A percentile compares a stretch with the other conserved stretches of the same genome.
phyloP scores from a whole-genome alignment of 805 yeast species.

The Saccharomycopsis fodiens region DNA sequence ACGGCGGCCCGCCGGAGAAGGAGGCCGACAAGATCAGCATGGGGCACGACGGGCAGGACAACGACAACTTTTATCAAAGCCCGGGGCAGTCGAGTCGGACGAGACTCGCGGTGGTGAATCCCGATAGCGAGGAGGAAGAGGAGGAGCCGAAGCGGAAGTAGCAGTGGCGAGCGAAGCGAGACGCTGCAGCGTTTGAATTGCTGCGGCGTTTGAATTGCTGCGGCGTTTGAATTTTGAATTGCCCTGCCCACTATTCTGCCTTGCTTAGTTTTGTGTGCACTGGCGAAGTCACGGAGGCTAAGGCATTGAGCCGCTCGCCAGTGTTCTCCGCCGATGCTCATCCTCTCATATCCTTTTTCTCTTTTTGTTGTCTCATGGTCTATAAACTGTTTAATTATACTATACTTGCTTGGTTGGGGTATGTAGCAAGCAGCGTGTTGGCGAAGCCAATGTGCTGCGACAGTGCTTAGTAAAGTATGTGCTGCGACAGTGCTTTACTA shows the following conservation, averaged over 20 bases:
- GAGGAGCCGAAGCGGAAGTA: too few relatives aligned
- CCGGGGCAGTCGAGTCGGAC: slow-evolving; percentile 1
- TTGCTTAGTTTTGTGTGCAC: background rate
- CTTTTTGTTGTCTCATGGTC: background rate
- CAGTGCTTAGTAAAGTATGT: too few relatives aligned
- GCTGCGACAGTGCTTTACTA: too few relatives aligned
- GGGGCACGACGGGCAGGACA: slow-evolving; percentile 5
- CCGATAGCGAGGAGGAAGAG: slow-evolving; percentile 18
- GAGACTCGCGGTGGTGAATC: slow-evolving; percentile 18
- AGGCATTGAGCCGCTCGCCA: background rate
- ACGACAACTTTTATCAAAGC: slow-evolving; percentile 4
- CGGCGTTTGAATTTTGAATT: too few relatives aligned
- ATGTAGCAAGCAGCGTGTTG: too few relatives aligned
- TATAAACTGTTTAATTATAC: background rate
- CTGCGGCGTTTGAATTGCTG: too few relatives aligned
- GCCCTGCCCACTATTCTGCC: background rate
- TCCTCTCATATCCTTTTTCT: background rate
- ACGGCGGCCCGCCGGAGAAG: slow-evolving; percentile 1
- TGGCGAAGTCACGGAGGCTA: too few relatives aligned
- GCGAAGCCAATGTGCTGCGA: too few relatives aligned
- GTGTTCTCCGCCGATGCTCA: background rate
- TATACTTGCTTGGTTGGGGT: too few relatives aligned
- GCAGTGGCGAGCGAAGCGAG: too few relatives aligned
- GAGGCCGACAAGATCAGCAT: background rate
- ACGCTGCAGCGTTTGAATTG: too few relatives aligned